Conservation (phyloP, 2,329 filamentous ascomycete genomes). For the Talaromyces sp. region DNA sequence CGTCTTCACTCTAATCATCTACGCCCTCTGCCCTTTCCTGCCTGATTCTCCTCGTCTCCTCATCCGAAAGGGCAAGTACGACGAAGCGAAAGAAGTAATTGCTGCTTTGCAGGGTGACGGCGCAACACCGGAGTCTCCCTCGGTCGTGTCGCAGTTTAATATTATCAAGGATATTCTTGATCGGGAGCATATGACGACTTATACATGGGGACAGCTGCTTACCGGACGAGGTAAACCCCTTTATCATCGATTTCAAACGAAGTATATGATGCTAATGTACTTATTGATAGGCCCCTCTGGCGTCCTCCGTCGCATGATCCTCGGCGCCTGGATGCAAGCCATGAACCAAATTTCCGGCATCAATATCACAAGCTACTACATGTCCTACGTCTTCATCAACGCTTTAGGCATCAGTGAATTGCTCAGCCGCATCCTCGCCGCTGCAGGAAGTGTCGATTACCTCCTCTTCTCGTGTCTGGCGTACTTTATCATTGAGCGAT, state of each 20-base stretch:
- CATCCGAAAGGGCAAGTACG: constrained; percentile 39
- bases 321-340: constrained; percentile 46
- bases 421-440: constrained; percentile 45
- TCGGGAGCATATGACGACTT: constrained; percentile 46
- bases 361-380: constrained; percentile 40
- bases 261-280: neutral
- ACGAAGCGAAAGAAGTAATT: constrained; percentile 41
- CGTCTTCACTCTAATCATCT: constrained; percentile 43
- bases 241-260: neutral
- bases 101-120: constrained; percentile 14
- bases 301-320: constrained; percentile 45
- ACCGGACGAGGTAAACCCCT: constrained; percentile 34
- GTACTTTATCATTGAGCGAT: constrained; percentile 51
- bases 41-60: constrained; percentile 49
- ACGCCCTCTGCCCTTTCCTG: constrained; percentile 39
- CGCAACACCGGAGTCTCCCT: constrained; percentile 11
- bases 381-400: constrained; percentile 46
- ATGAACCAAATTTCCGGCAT: constrained; percentile 41
- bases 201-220: constrained; percentile 47
- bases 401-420: constrained; percentile 40
- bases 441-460: constrained; percentile 50
- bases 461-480: constrained; percentile 45
- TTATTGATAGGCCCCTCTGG: constrained; percentile 33
- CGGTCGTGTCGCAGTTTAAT: constrained; percentile 15
- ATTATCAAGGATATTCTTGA: constrained; percentile 43